Evolutionary conservation across 1,139 yeast genomes (phyloP).

Genomic region (Lodderomyces metapsilosis): DNA sequence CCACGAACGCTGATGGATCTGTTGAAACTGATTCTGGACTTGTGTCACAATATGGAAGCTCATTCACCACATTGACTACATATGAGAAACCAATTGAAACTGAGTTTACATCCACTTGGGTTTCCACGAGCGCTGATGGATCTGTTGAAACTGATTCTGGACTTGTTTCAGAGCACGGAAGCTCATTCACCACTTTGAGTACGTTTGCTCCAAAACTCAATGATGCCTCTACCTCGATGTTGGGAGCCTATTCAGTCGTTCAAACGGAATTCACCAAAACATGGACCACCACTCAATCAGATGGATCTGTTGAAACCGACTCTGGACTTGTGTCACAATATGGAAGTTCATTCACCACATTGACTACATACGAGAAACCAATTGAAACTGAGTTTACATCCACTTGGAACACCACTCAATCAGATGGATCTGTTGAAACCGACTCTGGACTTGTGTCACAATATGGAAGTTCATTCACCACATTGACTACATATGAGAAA

Average conservation of each 20-base stretch:
- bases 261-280: background rate
- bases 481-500: constrained; percentile 6
- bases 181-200: constrained; percentile 5
- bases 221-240: too few relatives aligned
- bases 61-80: too few relatives aligned
- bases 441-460: constrained; percentile 16
- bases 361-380: constrained; percentile 4
- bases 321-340: constrained; percentile 14
- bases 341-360: background rate
- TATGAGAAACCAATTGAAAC: constrained; percentile 6
- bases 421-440: constrained; percentile 14
- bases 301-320: constrained; percentile 17
- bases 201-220: constrained; percentile 1
- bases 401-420: constrained; percentile 15
- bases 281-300: constrained; percentile 7
- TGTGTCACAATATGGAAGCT: constrained; percentile 6
- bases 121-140: constrained; percentile 18
- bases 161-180: constrained; percentile 5
- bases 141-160: constrained; percentile 13
- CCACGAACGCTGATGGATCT: constrained; percentile 4
- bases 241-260: too few relatives aligned
- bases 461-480: too few relatives aligned
- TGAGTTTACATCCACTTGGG: constrained; percentile 18
- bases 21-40: constrained; percentile 9
- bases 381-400: constrained; percentile 16